Evolutionary conservation across 768 basidiomycete genomes (phyloP).

Genomic region (Nevesoporus exiguus): DNA sequence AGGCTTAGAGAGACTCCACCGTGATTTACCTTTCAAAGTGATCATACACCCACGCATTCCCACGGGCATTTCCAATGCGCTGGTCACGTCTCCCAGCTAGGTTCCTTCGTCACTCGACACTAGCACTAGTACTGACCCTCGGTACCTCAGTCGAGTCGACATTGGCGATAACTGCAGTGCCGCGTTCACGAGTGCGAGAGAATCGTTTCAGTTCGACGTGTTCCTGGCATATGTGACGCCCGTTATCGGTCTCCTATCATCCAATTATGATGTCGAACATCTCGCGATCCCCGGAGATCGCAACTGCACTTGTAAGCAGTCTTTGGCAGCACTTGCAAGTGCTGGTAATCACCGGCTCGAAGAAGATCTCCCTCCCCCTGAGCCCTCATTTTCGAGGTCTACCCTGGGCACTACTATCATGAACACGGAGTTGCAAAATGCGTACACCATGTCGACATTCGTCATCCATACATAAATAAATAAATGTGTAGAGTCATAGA

Average conservation of each 20-base stretch:
- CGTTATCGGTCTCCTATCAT: neutral
- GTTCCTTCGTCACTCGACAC: neutral
- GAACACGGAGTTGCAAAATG: no score
- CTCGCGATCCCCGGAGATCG: neutral
- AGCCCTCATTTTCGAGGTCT: no score
- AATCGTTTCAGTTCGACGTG: neutral
- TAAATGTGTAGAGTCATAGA: no score
- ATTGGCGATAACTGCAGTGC: neutral
- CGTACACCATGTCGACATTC: no score
- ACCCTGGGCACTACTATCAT: no score
- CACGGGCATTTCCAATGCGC: constrained; percentile 16
- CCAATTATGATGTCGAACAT: neutral
- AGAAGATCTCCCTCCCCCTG: no score
- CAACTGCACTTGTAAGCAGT: neutral
- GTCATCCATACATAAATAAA: no score
- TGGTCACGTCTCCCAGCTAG: no score
- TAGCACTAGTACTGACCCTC: neutral
- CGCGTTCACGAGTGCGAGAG: neutral
- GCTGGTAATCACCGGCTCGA: no score
- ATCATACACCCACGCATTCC: constrained; percentile 21
- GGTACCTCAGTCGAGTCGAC: neutral
- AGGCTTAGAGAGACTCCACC: constrained; percentile 10
- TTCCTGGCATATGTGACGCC: no score
- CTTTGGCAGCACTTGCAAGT: no score
- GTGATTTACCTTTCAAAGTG: constrained; percentile 24